These are phyloP conservation scores for Cutaneotrichosporon cyanovorans DNA, from an alignment of 1,284 basidiomycete genomes.

Conservation along the genomic window DNA sequence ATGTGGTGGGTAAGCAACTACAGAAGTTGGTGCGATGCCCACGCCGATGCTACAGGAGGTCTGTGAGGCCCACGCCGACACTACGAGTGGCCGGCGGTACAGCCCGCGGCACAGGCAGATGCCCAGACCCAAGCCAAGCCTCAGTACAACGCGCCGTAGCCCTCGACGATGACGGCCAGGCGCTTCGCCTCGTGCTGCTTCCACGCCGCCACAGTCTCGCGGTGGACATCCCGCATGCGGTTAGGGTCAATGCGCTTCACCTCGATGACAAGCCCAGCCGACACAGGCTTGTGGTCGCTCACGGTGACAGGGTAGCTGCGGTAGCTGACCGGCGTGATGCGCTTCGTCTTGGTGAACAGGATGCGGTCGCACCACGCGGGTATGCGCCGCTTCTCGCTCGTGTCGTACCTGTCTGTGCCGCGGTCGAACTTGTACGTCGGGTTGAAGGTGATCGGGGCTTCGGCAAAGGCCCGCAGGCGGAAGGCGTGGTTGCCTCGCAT, in stretches of 20 bases:
- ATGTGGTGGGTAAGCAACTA: no score
- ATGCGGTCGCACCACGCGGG: conserved; percentile 97
- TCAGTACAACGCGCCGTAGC: conserved; percentile 18
- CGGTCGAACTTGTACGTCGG: conserved; percentile 97
- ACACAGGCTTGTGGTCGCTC: conserved; percentile 79
- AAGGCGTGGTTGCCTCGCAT: conserved; percentile 78
- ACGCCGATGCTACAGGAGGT: no score
- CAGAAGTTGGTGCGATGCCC: no score
- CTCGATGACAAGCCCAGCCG: conserved; percentile 63
- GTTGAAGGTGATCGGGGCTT: conserved; percentile 70
- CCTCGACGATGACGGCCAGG: conserved; percentile 50
- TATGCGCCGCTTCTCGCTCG: conserved; percentile 75
- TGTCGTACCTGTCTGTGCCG: conserved; percentile 68
- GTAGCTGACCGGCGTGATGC: conserved; percentile 61
- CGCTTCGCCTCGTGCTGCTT: conserved; percentile 53
- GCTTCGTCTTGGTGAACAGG: conserved; percentile 61
- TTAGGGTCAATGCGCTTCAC: conserved; percentile 64
- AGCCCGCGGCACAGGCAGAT: no score
- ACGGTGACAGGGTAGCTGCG: conserved; percentile 72
- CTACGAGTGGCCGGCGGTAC: no score
- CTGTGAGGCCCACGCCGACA: no score
- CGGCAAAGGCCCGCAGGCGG: conserved; percentile 71
- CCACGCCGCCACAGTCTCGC: conserved; percentile 57
- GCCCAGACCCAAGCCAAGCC: no score
- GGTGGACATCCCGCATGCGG: conserved; percentile 53